Evolutionary conservation across 1,284 basidiomycete species (phyloP).

Genomic region (Cryptococcus sp.): DNA sequence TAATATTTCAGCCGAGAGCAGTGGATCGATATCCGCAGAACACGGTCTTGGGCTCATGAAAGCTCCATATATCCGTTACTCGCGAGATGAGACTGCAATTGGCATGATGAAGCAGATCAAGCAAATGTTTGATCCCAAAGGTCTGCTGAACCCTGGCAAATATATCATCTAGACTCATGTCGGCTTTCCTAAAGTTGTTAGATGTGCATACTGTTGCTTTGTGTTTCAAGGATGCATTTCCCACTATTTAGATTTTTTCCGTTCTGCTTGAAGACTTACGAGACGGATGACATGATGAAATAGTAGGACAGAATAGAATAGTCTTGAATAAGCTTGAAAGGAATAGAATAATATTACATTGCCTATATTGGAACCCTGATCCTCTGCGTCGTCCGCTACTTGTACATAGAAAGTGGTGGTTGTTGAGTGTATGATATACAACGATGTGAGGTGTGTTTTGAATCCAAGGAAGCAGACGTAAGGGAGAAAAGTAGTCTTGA

Average conservation of each 20-base stretch:
- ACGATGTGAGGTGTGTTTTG: background rate
- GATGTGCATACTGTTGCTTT: no score
- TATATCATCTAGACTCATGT: slow-evolving; percentile 21
- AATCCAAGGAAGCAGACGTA: background rate
- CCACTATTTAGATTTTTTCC: no score
- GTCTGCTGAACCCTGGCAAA: slow-evolving; percentile 64
- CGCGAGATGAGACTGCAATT: slow-evolving; percentile 72
- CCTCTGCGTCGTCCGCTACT: no score
- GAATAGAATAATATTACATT: no score
- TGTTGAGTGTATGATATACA: background rate
- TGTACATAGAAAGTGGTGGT: no score
- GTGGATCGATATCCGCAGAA: slow-evolving; percentile 92
- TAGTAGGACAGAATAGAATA: no score
- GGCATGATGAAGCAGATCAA: slow-evolving; percentile 87
- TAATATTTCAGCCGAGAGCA: slow-evolving; percentile 46
- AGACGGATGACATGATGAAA: no score
- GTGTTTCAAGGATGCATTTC: no score
- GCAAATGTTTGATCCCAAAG: slow-evolving; percentile 78
- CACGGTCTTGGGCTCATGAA: slow-evolving; percentile 89
- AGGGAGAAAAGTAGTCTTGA: background rate
- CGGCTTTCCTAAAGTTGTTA: background rate
- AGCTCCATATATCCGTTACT: slow-evolving; percentile 80
- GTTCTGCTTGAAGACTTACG: no score
- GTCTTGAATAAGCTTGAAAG: no score
- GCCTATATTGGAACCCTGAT: no score